Evolutionary conservation across 306 rosid genomes (phyloP), one percentile per base, ranked within the genome.

Genomic region (Casuarina equisetifolia): DNA sequence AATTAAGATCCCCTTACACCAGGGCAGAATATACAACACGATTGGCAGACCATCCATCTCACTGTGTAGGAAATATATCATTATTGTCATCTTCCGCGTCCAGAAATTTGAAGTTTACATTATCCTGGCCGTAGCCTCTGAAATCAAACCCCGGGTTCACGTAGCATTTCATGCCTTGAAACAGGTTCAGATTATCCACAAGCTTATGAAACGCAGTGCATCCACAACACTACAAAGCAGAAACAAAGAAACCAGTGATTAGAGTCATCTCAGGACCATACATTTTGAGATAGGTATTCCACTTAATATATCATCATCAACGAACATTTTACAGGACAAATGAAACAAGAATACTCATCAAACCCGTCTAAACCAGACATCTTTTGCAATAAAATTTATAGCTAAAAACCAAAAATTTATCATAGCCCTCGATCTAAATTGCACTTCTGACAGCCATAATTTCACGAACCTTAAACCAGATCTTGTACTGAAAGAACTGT

Each of bases 121-220:
- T 86, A 53, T 88, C 88, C 98, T 95, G 89, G 43, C 88, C 93
- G 36, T 88, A 86, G 67, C 96, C 91, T 73, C 78, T 84, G 64
- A 89, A 91, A 66, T 90, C 90, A 82, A 91, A 94, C 80, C 88
- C 85, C 15, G 96, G 89, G 86, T 87, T 88, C 82, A 94, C 82
- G 46, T 90, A 91, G 89, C 98, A 94, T 59, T 90, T 94, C 76
- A 90, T 91, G 84, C 90, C 98, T 82, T 94, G 96, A 84, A 94
- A 94, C 72, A 94, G 86, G 85, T 94, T 94, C 86, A 94, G 86
- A 80, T 94, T 88, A 88, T 94, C 98, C 82, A 94, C 98, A 2
- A 91, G 97, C 94, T 94, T 94, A 77, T 94, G 98, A 80, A 87
- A 94, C 4, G 96, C 98, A 75, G 83, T 89, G 90, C 98, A 94